Base-by-base conservation (phyloP, 2,329 filamentous ascomycete genomes). In the Pseudocercospora crystallina region DNA sequence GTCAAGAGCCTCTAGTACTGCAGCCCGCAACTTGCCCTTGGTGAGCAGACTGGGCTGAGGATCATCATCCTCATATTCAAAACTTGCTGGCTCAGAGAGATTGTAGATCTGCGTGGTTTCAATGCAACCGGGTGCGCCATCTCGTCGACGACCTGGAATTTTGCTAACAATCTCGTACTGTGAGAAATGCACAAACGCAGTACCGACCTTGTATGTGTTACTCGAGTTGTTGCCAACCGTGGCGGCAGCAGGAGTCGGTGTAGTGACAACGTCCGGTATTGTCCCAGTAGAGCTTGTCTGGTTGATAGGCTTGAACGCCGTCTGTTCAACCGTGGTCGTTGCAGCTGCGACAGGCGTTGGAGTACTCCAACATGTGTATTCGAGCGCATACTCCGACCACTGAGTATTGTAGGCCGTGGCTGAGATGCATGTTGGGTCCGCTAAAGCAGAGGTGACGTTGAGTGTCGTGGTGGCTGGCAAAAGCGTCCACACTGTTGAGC, bases 151-250 rank as follows among this genome's bases (percentile, higher is more conserved):
- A 11, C 59, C 59, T 3, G 58, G 55, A n/a, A 58, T 49, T 33
- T 63, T 63, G 26, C 51, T 66, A 43, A 71, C 68, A n/a, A 76
- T 63, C 49, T 75, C 71, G 51, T 75, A 76, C 5, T 63, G 62
- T 13, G 68, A 70, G 56, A 76, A 73, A 51, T 73, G 71, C 5
- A 75, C 67, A 39, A 74, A 72, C 1, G 73, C 70, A 1, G 72
- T 73, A 12, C 64, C 38, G 59, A 64, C 54, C 8, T 59, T 50
- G 42, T 58, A 61, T 9, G 58, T 61, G 32, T 40, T 47, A 36
- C 35, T 53, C 8, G 53, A 54, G 14, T 39, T 49, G 32, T 59
- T 57, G 3, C 51, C 47, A 12, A 67, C 46, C 2, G 63, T 66
- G 15, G 62, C 53, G 8, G 60, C 56, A 5, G 65, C 61, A 8